Conservation (phyloP, 495 filamentous ascomycete species). For the Xylaria palmicola region DNA sequence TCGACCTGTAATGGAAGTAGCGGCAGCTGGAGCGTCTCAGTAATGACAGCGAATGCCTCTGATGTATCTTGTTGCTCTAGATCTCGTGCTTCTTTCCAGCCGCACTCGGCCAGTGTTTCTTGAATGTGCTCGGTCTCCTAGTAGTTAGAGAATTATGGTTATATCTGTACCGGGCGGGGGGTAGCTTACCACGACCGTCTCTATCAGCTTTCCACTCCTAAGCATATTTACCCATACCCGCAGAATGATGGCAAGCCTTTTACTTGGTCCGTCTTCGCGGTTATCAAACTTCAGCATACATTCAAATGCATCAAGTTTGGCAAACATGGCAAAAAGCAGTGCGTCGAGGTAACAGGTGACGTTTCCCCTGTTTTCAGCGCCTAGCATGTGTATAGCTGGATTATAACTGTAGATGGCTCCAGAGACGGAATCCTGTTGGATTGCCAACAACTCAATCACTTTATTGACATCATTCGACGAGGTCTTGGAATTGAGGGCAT, state of each 20-base stretch:
- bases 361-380: slow-evolving; percentile 79
- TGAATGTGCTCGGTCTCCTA: slow-evolving; percentile 77
- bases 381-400: slow-evolving; percentile 67
- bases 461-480: slow-evolving; percentile 69
- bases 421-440: slow-evolving; percentile 76
- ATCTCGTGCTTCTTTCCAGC: slow-evolving; percentile 79
- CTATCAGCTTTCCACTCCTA: slow-evolving; percentile 79
- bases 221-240: slow-evolving; percentile 93
- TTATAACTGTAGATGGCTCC: slow-evolving; percentile 76
- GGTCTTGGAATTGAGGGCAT: slow-evolving; percentile 65
- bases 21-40: slow-evolving; percentile 81
- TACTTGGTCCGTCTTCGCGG: slow-evolving; percentile 70
- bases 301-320: slow-evolving; percentile 84
- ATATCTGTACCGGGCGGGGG: not conserved
- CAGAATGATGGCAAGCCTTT: slow-evolving; percentile 68
- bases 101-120: slow-evolving; percentile 78
- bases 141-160: slow-evolving; percentile 31
- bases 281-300: slow-evolving; percentile 65
- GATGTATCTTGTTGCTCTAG: slow-evolving; percentile 88
- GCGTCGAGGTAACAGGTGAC: slow-evolving; percentile 93
- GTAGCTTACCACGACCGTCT: slow-evolving; percentile 72
- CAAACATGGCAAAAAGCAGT: slow-evolving; percentile 96
- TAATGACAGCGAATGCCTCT: slow-evolving; percentile 93
- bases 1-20: slow-evolving; percentile 92
- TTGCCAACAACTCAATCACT: slow-evolving; percentile 69